Evolutionary conservation across 768 basidiomycete genomes (phyloP).

Genomic region (Russula virescens): DNA sequence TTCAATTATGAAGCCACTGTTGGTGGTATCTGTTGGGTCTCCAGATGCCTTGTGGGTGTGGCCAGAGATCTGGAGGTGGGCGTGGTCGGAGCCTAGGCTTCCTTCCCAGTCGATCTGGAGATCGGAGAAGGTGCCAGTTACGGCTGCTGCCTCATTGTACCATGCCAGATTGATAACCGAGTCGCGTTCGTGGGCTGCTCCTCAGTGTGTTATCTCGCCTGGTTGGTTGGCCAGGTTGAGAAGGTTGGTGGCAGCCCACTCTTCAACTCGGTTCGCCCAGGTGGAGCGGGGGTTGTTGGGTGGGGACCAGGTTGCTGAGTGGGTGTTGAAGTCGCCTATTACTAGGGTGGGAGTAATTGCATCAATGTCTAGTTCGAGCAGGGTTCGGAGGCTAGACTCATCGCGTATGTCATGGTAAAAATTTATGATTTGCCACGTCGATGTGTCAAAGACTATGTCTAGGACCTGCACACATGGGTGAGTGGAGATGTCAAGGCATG

Average conservation of each 20-base stretch:
- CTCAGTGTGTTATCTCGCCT: neutral
- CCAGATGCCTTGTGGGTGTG: too few species aligned
- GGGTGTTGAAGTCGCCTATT: neutral
- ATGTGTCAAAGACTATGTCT: neutral
- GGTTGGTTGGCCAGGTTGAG: neutral
- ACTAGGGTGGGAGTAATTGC: neutral
- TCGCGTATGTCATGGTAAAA: neutral
- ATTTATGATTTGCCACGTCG: neutral
- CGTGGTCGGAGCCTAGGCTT: neutral
- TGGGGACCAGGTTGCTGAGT: neutral
- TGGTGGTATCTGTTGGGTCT: too few species aligned
- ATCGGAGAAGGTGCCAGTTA: neutral
- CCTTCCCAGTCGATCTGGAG: neutral
- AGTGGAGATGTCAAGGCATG: neutral
- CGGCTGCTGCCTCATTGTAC: neutral
- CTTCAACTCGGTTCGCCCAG: neutral
- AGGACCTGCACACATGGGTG: neutral
- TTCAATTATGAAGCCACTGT: neutral
- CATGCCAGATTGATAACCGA: neutral
- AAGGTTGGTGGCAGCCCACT: neutral
- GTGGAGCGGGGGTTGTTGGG: neutral
- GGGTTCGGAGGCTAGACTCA: neutral
- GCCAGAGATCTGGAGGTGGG: neutral
- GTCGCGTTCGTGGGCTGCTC: neutral
- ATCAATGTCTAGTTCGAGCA: neutral